A percentile compares a stretch with the other conserved stretches of the same genome.
Evolutionary conservation across 2,329 filamentous ascomycete genomes (phyloP).

Genomic region (Xylariaceae sp.): DNA sequence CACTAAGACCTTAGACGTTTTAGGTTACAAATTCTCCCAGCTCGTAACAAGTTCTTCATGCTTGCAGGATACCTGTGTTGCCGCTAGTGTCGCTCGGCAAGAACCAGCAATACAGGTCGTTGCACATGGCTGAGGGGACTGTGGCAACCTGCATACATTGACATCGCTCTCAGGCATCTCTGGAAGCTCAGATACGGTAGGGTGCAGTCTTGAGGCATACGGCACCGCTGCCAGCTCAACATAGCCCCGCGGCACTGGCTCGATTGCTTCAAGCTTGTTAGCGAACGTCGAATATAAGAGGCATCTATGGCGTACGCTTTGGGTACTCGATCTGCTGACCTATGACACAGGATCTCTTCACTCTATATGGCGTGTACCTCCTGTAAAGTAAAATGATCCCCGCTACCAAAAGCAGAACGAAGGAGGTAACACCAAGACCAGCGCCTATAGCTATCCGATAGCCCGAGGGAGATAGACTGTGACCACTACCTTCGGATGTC

Average conservation of each 20-base stretch:
- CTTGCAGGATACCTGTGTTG: too few relatives aligned
- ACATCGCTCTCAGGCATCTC: background rate
- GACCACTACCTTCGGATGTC: background rate
- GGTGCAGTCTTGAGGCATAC: background rate
- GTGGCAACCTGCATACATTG: background rate
- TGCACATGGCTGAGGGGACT: too few relatives aligned
- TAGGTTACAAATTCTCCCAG: too few relatives aligned
- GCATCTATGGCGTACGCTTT: background rate
- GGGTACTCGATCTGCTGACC: background rate
- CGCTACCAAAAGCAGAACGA: background rate
- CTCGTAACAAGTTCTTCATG: too few relatives aligned
- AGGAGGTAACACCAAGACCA: background rate
- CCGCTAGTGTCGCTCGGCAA: too few relatives aligned
- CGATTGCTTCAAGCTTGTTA: background rate
- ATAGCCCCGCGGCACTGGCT: background rate
- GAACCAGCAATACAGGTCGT: background rate
- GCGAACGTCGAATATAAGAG: background rate
- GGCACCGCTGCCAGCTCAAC: background rate
- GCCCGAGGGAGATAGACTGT: background rate
- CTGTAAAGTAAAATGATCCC: background rate
- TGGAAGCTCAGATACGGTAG: background rate
- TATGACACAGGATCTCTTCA: background rate
- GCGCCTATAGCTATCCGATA: background rate
- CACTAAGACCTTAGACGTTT: too few relatives aligned
- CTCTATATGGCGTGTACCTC: background rate